phyloP scores from a whole-genome alignment of 129 eudicot species.

The carrot (Daucus carota) region DNA sequence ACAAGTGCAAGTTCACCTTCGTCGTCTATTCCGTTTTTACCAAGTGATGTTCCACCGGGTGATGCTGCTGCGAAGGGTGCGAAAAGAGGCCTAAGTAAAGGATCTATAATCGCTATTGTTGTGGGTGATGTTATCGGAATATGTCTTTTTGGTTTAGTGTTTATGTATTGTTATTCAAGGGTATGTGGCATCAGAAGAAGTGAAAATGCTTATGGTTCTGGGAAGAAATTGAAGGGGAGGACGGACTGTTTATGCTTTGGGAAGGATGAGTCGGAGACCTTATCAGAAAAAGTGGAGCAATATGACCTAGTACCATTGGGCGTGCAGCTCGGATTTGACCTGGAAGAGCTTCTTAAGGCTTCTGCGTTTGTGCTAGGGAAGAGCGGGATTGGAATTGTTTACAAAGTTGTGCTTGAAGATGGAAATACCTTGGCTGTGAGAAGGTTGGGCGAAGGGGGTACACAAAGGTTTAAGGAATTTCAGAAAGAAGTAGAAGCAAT shows the following conservation, averaged over 20 bases:
- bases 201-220: slow-evolving; percentile 30
- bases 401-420: slow-evolving; percentile 95
- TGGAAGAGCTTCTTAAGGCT: slow-evolving; percentile 87
- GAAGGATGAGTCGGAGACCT: slow-evolving; percentile 79
- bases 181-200: slow-evolving; percentile 41
- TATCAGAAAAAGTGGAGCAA: slow-evolving; percentile 85
- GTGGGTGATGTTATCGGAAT: slow-evolving; percentile 80
- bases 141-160: slow-evolving; percentile 64
- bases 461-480: slow-evolving; percentile 92
- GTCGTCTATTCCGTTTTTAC: slow-evolving; percentile 64
- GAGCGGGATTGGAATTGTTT: slow-evolving; percentile 96
- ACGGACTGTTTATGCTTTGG: slow-evolving; percentile 77
- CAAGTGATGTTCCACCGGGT: slow-evolving; percentile 36
- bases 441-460: slow-evolving; percentile 95
- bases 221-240: slow-evolving; percentile 41
- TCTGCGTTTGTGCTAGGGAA: slow-evolving; percentile 97
- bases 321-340: slow-evolving; percentile 64
- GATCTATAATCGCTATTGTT: slow-evolving; percentile 52
- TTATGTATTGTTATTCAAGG: slow-evolving; percentile 79
- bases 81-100: slow-evolving; percentile 62
- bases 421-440: slow-evolving; percentile 88
- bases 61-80: slow-evolving; percentile 17
- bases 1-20: slow-evolving; percentile 52
- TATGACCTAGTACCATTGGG: slow-evolving; percentile 76
- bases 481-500: slow-evolving; percentile 97